These are phyloP conservation scores for Metschnikowia proteae DNA, from an alignment of 805 yeast genomes.

Conservation along the genomic window DNA sequence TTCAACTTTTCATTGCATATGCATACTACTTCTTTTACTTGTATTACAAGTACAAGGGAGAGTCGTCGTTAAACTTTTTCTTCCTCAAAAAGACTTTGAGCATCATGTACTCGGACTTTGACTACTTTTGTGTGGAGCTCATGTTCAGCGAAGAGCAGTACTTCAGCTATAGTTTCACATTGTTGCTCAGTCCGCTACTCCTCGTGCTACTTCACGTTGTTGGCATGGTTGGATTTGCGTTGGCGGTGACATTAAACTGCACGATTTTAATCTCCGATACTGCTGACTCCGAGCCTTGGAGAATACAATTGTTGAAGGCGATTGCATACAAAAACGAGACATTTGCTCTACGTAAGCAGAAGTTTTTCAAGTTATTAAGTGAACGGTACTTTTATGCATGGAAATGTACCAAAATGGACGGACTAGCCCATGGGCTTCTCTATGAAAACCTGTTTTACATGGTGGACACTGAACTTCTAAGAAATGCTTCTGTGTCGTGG, in stretches of 20 bases:
- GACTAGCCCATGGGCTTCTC: constrained; percentile 8
- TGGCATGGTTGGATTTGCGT: constrained; percentile 12
- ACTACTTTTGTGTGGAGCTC: constrained; percentile 12
- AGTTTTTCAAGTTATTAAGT: constrained; percentile 12
- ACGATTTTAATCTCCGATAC: constrained; percentile 3
- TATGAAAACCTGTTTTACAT: constrained; percentile 6
- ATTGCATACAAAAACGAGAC: not conserved
- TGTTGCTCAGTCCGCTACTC: constrained; percentile 13
- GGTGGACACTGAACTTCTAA: constrained; percentile 4
- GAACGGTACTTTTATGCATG: constrained; percentile 18
- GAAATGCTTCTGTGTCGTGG: constrained; percentile 8
- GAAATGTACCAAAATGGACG: constrained; percentile 15
- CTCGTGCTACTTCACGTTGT: constrained; percentile 9
- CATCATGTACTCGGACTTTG: constrained; percentile 16
- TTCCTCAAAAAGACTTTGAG: constrained; percentile 17
- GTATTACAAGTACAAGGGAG: constrained; percentile 17
- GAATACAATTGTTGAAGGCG: constrained; percentile 1
- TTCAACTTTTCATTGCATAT: constrained; percentile 15
- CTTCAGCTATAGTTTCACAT: constrained; percentile 11
- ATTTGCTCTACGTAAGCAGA: constrained; percentile 6
- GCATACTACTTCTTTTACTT: constrained; percentile 19
- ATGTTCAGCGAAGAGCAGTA: constrained; percentile 7
- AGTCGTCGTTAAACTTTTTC: constrained; percentile 14
- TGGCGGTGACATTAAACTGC: constrained; percentile 13
- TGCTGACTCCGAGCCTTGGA: not conserved